Conservation (phyloP, 495 filamentous ascomycete species). For the Aspergillus bertholletiae region DNA sequence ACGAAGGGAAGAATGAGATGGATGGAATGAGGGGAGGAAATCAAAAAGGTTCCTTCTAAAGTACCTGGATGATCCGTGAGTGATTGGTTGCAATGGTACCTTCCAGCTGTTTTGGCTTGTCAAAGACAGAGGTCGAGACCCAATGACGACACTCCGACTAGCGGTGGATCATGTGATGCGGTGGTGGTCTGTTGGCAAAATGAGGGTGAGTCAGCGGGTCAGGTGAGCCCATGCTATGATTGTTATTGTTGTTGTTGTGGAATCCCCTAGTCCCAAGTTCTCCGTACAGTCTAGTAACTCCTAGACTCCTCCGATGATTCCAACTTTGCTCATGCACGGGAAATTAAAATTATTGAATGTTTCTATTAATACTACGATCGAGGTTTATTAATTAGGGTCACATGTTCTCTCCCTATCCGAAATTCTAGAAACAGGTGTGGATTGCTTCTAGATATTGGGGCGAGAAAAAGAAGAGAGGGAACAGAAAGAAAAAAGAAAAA, state of each 20-base stretch:
- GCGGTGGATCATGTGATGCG: conserved; percentile 17
- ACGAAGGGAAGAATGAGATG: background rate
- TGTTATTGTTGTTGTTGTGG: background rate
- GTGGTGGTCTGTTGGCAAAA: background rate
- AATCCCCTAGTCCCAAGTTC: no score
- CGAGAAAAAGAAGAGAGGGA: background rate
- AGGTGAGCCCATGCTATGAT: conserved; percentile 2
- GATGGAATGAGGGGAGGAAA: conserved; percentile 3
- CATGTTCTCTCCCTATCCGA: background rate
- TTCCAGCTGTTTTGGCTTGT: background rate
- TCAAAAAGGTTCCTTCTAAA: background rate
- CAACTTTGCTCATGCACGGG: background rate
- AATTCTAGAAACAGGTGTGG: background rate
- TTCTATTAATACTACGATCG: background rate
- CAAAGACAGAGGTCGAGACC: background rate
- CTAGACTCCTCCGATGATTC: no score
- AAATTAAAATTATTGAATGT: background rate
- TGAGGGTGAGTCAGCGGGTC: conserved; percentile 18
- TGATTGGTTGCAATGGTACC: conserved; percentile 4
- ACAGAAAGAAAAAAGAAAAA: no score
- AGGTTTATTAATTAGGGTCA: background rate
- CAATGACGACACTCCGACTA: conserved; percentile 17
- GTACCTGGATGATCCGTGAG: conserved; percentile 10
- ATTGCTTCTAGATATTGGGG: background rate
- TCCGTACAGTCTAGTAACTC: no score